Percentiles rank a stretch among this genome's conserved stretches.
Conservation (phyloP, 805 yeast genomes). For the Yarrowia hollandica region DNA sequence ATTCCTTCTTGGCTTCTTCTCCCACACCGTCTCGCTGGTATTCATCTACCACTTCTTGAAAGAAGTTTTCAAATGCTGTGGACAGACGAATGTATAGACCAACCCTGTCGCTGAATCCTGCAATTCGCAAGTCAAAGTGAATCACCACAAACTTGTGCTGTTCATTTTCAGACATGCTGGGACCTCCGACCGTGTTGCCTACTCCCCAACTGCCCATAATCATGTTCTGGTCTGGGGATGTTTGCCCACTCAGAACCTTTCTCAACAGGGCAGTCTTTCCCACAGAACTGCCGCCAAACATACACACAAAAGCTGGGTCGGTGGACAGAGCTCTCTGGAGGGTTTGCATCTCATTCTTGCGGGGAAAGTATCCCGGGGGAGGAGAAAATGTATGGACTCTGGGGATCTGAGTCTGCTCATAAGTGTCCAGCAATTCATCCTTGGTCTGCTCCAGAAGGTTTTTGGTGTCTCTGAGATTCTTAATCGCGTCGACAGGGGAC, state of each 20-base stretch:
- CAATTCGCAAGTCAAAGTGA: slow-evolving; percentile 33
- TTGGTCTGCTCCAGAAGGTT: slow-evolving; percentile 32
- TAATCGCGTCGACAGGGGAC: slow-evolving; percentile 32
- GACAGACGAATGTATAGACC: slow-evolving; percentile 32
- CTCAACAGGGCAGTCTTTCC: slow-evolving; percentile 34
- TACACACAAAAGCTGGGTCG: slow-evolving; percentile 33
- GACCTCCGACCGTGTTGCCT: slow-evolving; percentile 14
- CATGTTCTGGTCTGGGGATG: slow-evolving; percentile 24
- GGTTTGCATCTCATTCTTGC: slow-evolving; percentile 29
- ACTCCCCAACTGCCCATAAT: slow-evolving; percentile 13
- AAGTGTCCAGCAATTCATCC: slow-evolving; percentile 33
- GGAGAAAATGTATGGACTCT: slow-evolving; percentile 32
- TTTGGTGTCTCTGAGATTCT: slow-evolving; percentile 33
- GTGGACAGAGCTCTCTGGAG: slow-evolving; percentile 29
- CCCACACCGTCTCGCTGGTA: slow-evolving; percentile 31
- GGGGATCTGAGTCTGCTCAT: slow-evolving; percentile 34
- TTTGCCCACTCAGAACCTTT: slow-evolving; percentile 31
- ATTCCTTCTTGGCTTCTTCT: slow-evolving; percentile 25
- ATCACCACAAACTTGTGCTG: slow-evolving; percentile 30
- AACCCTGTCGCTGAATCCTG: slow-evolving; percentile 33
- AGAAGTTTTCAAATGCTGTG: slow-evolving; percentile 31
- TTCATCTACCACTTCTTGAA: slow-evolving; percentile 28
- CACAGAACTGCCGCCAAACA: slow-evolving; percentile 34
- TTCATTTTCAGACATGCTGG: slow-evolving; percentile 18
- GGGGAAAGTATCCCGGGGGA: slow-evolving; percentile 32